Conservation (phyloP, 768 basidiomycete species). For the Pleurotus citrinopileatus region DNA sequence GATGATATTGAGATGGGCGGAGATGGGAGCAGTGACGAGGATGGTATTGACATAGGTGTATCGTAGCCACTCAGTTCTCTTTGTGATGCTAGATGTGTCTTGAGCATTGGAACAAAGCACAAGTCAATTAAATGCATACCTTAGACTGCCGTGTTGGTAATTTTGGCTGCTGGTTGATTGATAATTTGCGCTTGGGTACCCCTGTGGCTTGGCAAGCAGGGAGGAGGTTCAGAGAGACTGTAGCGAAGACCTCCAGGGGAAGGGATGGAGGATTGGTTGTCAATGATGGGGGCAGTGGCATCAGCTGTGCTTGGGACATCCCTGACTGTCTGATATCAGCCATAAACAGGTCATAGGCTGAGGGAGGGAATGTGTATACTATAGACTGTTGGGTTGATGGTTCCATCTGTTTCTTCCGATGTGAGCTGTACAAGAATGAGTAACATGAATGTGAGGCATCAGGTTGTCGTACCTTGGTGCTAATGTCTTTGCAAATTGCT, state of each 20-base stretch:
- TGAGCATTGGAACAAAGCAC: not conserved
- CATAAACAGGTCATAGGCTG: not conserved
- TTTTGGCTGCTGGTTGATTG: not conserved
- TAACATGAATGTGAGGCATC: no score
- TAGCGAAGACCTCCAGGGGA: not conserved
- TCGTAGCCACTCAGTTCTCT: not conserved
- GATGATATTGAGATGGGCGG: not conserved
- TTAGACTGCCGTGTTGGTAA: not conserved
- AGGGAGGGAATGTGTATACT: not conserved
- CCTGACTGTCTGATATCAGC: not conserved
- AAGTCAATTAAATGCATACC: no score
- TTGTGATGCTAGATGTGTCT: not conserved
- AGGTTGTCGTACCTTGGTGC: not conserved
- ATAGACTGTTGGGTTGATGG: no score
- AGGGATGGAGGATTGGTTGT: not conserved
- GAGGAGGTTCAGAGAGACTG: no score
- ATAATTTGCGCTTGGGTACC: no score
- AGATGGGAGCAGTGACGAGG: not conserved
- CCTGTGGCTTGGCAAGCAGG: no score
- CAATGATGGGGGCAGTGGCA: not conserved
- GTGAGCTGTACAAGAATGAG: no score
- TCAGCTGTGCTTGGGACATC: not conserved
- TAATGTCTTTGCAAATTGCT: not conserved
- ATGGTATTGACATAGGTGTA: not conserved
- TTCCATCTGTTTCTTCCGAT: no score